These are phyloP conservation scores for Thalassiosira pacifica DNA, from an alignment of 352 stramenopile species.

Conservation along the genomic window DNA sequence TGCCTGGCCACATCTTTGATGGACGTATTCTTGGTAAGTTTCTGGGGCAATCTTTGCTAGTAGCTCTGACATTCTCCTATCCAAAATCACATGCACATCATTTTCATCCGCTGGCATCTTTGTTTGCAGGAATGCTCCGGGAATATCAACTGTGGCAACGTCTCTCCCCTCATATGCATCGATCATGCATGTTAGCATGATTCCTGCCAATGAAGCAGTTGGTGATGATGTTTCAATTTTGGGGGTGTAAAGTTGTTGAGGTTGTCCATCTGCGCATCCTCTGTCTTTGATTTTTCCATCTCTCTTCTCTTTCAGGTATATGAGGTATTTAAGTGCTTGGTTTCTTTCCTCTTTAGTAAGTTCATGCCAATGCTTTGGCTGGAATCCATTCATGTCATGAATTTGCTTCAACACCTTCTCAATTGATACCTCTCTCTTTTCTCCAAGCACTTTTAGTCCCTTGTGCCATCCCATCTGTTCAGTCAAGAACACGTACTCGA, in stretches of 20 bases:
- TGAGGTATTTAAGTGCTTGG: slow-evolving; percentile 38
- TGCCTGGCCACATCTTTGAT: background rate
- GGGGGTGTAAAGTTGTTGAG: slow-evolving; percentile 36
- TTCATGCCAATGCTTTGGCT: slow-evolving; percentile 18
- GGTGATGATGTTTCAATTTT: slow-evolving; percentile 53
- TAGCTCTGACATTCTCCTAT: too few relatives aligned
- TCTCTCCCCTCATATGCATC: slow-evolving; percentile 3
- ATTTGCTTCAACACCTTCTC: slow-evolving; percentile 56
- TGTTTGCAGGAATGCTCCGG: slow-evolving; percentile 65
- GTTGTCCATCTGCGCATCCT: slow-evolving; percentile 39
- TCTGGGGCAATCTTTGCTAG: background rate
- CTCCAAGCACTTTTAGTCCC: slow-evolving; percentile 45
- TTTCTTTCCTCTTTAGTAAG: slow-evolving; percentile 34
- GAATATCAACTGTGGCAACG: slow-evolving; percentile 27
- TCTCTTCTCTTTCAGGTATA: slow-evolving; percentile 56
- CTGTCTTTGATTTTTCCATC: slow-evolving; percentile 50
- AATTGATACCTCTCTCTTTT: slow-evolving; percentile 25
- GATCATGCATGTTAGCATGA: slow-evolving; percentile 10
- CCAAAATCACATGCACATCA: too few relatives aligned
- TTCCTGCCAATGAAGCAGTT: slow-evolving; percentile 35
- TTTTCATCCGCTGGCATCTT: too few relatives aligned
- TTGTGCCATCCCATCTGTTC: too few relatives aligned
- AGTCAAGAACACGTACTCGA: too few relatives aligned
- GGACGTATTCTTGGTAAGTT: background rate
- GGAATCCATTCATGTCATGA: slow-evolving; percentile 42